These are phyloP conservation scores for Arachis monticola DNA, from an alignment of 331 rosid genomes.

Conservation along the genomic window DNA sequence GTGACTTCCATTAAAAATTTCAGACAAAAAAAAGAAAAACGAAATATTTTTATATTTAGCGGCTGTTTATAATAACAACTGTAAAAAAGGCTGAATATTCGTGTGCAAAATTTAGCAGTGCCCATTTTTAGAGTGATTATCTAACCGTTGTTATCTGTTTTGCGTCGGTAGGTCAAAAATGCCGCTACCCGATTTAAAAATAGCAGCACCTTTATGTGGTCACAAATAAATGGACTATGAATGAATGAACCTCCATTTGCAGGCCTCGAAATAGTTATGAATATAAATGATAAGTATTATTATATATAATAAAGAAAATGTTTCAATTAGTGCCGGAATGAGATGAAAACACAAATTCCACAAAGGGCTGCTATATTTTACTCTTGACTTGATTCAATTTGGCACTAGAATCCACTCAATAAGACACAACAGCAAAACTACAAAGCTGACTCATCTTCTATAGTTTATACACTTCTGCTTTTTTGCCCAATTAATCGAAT, in stretches of 20 bases:
- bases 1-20: no score
- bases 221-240: neutral
- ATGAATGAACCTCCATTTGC: constrained; percentile 17
- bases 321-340: neutral
- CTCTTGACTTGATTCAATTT: constrained; percentile 34
- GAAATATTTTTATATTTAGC: no score
- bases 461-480: neutral
- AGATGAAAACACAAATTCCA: constrained; percentile 13
- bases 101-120: no score
- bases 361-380: neutral
- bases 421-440: constrained; percentile 44
- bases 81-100: no score
- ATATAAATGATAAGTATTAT: neutral
- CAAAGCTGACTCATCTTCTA: constrained; percentile 35
- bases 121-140: no score
- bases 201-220: no score
- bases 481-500: constrained; percentile 7
- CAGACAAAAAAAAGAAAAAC: no score
- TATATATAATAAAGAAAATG: neutral
- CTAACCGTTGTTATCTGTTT: no score
- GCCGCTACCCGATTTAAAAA: no score
- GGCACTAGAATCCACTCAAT: constrained; percentile 37
- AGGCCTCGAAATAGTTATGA: neutral
- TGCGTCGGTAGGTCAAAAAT: no score
- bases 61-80: no score